Conservation (phyloP, 208 protist genomes). For the Porcisia deanei region DNA sequence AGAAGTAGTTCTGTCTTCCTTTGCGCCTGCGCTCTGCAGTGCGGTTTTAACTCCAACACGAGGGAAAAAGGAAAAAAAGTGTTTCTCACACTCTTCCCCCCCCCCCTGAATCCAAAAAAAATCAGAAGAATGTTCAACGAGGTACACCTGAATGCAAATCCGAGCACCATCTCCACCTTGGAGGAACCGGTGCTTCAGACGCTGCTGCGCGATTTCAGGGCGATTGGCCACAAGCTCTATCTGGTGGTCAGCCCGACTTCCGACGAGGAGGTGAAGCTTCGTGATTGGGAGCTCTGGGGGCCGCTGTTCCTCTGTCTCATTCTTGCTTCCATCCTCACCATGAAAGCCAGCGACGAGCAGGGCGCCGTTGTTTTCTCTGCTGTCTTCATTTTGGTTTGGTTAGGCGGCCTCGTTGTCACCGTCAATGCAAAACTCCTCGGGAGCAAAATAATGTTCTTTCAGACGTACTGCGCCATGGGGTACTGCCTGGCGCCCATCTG, state of each 20-base stretch:
- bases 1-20: no score
- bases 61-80: neutral
- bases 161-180: constrained; percentile 57
- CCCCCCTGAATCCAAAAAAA: neutral
- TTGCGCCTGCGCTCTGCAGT: neutral
- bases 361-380: constrained; percentile 78
- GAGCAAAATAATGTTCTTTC: constrained; percentile 93
- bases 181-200: constrained; percentile 70
- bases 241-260: constrained; percentile 68
- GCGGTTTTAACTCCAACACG: neutral
- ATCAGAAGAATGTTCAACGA: constrained; percentile 17
- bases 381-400: constrained; percentile 91
- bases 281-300: constrained; percentile 93
- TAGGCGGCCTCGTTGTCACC: constrained; percentile 87
- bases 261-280: constrained; percentile 45
- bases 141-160: constrained; percentile 36
- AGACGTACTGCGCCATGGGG: constrained; percentile 94
- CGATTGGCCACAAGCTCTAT: constrained; percentile 71
- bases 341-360: constrained; percentile 38
- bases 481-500: constrained; percentile 93
- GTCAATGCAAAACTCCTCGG: constrained; percentile 93
- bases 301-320: constrained; percentile 90
- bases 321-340: constrained; percentile 70
- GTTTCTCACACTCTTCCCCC: neutral
- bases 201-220: constrained; percentile 60